Percentiles rank a stretch among this genome's conserved stretches.
Conservation (phyloP, 2,329 filamentous ascomycete genomes). For the Cordyceps tenuipes region DNA sequence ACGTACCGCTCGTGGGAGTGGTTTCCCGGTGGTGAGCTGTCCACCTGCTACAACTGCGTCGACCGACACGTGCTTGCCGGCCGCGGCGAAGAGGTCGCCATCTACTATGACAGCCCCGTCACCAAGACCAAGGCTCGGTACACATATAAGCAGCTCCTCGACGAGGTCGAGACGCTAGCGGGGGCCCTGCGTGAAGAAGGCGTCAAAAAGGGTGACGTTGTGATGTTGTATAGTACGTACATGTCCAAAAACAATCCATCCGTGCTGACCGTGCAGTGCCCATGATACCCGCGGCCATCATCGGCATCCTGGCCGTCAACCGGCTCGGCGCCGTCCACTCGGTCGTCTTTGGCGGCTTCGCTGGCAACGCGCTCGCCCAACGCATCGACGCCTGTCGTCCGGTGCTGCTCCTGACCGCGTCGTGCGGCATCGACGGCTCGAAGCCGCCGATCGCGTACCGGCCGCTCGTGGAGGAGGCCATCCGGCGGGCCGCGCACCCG, state of each 20-base stretch:
- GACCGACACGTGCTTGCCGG: slow-evolving; percentile 80
- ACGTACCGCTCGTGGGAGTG: slow-evolving; percentile 70
- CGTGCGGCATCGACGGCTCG: slow-evolving; percentile 80
- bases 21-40: slow-evolving; percentile 85
- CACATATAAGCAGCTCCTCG: slow-evolving; percentile 67
- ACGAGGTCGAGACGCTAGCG: slow-evolving; percentile 74
- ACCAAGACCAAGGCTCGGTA: slow-evolving; percentile 62
- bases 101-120: slow-evolving; percentile 84
- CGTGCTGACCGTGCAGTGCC: slow-evolving; percentile 53
- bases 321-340: slow-evolving; percentile 82
- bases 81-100: slow-evolving; percentile 63
- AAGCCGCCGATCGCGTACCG: slow-evolving; percentile 75
- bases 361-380: slow-evolving; percentile 71
- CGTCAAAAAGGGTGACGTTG: slow-evolving; percentile 74
- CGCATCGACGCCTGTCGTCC: slow-evolving; percentile 77
- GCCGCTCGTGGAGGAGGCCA: slow-evolving; percentile 66
- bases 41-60: slow-evolving; percentile 85
- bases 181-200: slow-evolving; percentile 77
- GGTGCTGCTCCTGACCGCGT: slow-evolving; percentile 73
- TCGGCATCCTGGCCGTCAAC: slow-evolving; percentile 74
- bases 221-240: slow-evolving; percentile 73
- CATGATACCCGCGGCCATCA: slow-evolving; percentile 85
- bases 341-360: slow-evolving; percentile 91
- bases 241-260: too few species aligned
- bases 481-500: slow-evolving; percentile 60